A percentile compares a stretch with the other conserved stretches of the same genome.
phyloP scores from a whole-genome alignment of 108 stramenopile species.

The Conticribra guillardii region DNA sequence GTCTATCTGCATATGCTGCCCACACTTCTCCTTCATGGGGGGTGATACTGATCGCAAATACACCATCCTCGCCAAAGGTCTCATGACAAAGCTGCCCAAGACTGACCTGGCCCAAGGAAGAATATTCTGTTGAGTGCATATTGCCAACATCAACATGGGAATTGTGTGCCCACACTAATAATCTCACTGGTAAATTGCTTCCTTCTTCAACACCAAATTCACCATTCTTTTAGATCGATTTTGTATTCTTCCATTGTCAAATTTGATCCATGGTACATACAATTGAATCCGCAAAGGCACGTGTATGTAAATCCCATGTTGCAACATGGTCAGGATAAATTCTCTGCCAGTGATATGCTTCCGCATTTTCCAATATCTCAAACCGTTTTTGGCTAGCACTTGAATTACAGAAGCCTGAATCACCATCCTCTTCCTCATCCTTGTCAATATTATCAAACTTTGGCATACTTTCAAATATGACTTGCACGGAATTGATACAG shows the following conservation, averaged over 20 bases:
- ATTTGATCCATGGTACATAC: background rate
- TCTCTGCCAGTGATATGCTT: constrained; percentile 17
- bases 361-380: constrained; percentile 13
- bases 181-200: background rate
- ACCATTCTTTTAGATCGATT: too few relatives aligned
- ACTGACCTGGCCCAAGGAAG: constrained; percentile 10
- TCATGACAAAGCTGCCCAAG: constrained; percentile 27
- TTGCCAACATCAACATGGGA: constrained; percentile 31
- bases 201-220: too few relatives aligned
- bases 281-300: constrained; percentile 1
- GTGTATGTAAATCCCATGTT: constrained; percentile 15
- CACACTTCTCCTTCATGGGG: constrained; percentile 20
- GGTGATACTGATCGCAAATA: constrained; percentile 17
- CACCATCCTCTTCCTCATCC: too few relatives aligned
- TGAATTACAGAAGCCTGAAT: too few relatives aligned
- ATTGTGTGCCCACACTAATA: constrained; percentile 29
- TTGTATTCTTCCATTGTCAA: too few relatives aligned
- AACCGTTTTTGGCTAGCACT: constrained; percentile 6
- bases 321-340: constrained; percentile 13
- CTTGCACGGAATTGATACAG: constrained; percentile 7
- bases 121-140: constrained; percentile 17
- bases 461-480: constrained; percentile 8
- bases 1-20: constrained; percentile 15
- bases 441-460: too few relatives aligned
- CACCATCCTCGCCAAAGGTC: constrained; percentile 5